Evolutionary conservation across 169 alveolate genomes (phyloP), one percentile per base, ranked within the genome.

Genomic region (Cryptosporidium sp.): DNA sequence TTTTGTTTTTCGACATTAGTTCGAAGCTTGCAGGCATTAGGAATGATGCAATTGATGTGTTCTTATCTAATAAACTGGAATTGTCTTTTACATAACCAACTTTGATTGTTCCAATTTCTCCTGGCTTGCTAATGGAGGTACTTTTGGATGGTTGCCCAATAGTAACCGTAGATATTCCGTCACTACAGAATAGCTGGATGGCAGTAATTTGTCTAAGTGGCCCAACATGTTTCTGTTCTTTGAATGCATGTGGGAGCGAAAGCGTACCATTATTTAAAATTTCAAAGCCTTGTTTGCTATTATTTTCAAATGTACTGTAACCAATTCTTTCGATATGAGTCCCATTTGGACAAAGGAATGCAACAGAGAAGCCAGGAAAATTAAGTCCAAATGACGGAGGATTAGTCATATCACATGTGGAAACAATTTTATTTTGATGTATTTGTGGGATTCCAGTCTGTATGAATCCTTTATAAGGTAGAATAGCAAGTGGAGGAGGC

Each of bases 271-370:
- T 80, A 2, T 62, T 62, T 26, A 80, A 26, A 0, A 65, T 35
- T 23, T 80, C 89, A 80, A 43, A 62, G 39, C 74, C 68, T 29
- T 67, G 31, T 4, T 80, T 50, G 2, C 67, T 67, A 9, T 35
- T 14, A 12, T 80, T 62, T 39, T 75, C 86, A 26, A 37, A 16
- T 16, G 89, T 80, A 21, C 89, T 65, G 29, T 80, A 80, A 6
- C 89, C 89, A 65, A 80, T 80, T n/a, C 89, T 58, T 52, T 80
- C 89, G 3, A 80, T 80, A 29, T 80, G 48, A 21, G 89, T 80
- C 31, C 89, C 89, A 50, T 80, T 80, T 41, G 89, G 89, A 80
- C 89, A 80, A 41, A 80, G 59, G 23, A 80, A 80, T 16, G 89
- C 55, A n/a, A 80, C 75, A 14, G 89, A 80, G 7, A 62, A 80